These are phyloP conservation scores for Endocarpon pusillum DNA, from an alignment of 495 filamentous ascomycete species.

Conservation along the genomic window DNA sequence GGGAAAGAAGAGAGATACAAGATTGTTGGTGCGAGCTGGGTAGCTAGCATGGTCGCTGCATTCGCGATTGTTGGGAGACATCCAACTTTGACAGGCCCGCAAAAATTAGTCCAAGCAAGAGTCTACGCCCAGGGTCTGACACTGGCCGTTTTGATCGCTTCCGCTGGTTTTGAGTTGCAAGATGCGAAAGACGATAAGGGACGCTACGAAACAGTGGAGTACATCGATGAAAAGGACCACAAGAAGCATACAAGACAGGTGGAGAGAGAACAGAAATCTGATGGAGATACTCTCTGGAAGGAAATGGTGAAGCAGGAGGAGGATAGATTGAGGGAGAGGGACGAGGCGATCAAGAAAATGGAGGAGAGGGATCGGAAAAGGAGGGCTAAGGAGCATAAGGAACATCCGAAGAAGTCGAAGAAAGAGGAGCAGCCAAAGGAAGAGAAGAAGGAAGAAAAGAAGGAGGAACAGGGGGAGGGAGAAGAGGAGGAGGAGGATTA, in stretches of 20 bases:
- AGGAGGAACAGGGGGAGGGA: conserved; percentile 6
- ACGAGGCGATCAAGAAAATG: conserved; percentile 7
- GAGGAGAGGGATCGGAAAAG: conserved; percentile 3
- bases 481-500: conserved; percentile 3
- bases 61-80: conserved; percentile 65
- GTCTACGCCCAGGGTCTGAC: conserved; percentile 96
- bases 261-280: no score
- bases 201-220: conserved; percentile 26
- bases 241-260: conserved; percentile 25
- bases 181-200: conserved; percentile 55
- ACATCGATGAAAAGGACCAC: conserved; percentile 54
- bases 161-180: conserved; percentile 73
- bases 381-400: conserved; percentile 2
- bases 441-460: conserved; percentile 4
- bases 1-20: conserved; percentile 71
- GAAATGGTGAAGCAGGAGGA: conserved; percentile 74
- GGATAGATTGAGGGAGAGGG: conserved; percentile 38
- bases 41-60: conserved; percentile 61
- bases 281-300: conserved; percentile 76
- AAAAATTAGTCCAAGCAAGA: conserved; percentile 95
- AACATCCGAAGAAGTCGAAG: conserved; percentile 10
- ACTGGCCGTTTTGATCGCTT: conserved; percentile 70
- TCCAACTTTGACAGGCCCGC: conserved; percentile 51
- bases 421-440: conserved; percentile 5
- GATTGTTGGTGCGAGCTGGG: conserved; percentile 74